A percentile compares a stretch with the other conserved stretches of the same genome.
These are phyloP conservation scores for Claviceps sp. DNA, from an alignment of 2,329 filamentous ascomycete species.

Conservation along the genomic window DNA sequence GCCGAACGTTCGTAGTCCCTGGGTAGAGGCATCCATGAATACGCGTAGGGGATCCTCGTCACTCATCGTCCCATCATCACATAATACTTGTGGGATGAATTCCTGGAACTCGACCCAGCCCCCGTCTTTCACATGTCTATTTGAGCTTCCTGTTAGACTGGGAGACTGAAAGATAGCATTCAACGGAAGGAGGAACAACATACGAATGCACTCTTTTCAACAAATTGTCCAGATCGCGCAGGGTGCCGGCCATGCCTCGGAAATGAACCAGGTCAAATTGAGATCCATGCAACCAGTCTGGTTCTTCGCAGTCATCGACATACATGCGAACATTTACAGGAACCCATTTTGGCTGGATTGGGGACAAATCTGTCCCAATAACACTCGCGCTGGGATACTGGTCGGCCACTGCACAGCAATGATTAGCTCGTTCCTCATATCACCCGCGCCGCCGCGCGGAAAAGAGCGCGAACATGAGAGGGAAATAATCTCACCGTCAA, in stretches of 20 bases:
- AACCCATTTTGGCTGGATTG: constrained; percentile 34
- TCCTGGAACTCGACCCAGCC: constrained; percentile 40
- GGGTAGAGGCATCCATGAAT: constrained; percentile 19
- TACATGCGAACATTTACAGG: constrained; percentile 49
- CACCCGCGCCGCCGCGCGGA: background rate
- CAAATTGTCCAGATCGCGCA: constrained; percentile 37
- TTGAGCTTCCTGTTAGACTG: constrained; percentile 3
- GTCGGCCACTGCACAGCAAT: constrained; percentile 22
- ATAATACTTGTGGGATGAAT: constrained; percentile 25
- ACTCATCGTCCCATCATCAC: constrained; percentile 31
- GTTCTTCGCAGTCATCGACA: constrained; percentile 46
- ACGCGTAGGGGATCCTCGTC: constrained; percentile 23
- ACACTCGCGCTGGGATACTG: constrained; percentile 26
- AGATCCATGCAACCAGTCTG: constrained; percentile 39
- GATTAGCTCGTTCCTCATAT: background rate
- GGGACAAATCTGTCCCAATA: constrained; percentile 28
- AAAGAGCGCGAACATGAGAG: background rate
- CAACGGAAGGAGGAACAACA: background rate
- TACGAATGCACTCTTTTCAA: constrained; percentile 26
- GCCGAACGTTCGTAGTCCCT: constrained; percentile 22
- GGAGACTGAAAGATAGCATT: background rate
- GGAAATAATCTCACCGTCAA: constrained; percentile 25
- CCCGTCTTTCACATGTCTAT: constrained; percentile 29
- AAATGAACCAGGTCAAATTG: constrained; percentile 45
- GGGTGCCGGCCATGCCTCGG: constrained; percentile 32